Evolutionary conservation across 306 rosid genomes (phyloP), one percentile per base, ranked within the genome.

Genomic region (Myrica gale): DNA sequence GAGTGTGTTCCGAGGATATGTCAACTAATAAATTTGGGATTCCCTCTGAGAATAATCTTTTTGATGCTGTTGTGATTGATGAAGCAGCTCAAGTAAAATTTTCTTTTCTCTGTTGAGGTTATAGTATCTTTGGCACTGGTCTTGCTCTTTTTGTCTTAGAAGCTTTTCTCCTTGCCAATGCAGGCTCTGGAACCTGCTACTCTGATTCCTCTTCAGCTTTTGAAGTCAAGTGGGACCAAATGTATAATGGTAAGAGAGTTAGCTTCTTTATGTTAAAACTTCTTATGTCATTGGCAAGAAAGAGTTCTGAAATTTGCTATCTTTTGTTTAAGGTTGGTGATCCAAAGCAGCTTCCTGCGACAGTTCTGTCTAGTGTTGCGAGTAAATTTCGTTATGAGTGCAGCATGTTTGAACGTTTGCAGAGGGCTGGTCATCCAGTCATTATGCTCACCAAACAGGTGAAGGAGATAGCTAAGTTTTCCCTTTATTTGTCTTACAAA

Each of bases 281-380:
- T 81, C 51, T 76, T 80, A 21, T 71, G 52, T 75, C 8, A 23
- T 51, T 58, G 58, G 57, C 68, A 58, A 76, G 78, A 74, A 76
- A 69, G 81, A 75, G 81, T 50, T 71, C 87, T 88, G 78, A 83
- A 66, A 10, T 63, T 82, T 45, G 63, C 70, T 61, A 82, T 86
- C 72, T 83, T 58, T 78, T n/a, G 70, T 65, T 78, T 42, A 82
- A 95, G 98, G 98, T 95, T 73, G 98, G 97, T 46, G 98, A 95
- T 78, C 98, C 98, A 51, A 95, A 95, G 91, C 98, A 95, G 89
- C 98, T 95, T 82, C 98, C 98, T 68, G 98, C 97, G 76, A 92
- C 98, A 26, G 96, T 95, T 54, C 90, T 95, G 62, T 95, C 98
- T 72, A 95, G 87, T 80, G 84, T 90, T 57, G 97, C 97, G 5